A percentile compares a stretch with the other conserved stretches of the same genome.
Conservation (phyloP, 2,329 filamentous ascomycete genomes). For the Phialemoniopsis sp. region DNA sequence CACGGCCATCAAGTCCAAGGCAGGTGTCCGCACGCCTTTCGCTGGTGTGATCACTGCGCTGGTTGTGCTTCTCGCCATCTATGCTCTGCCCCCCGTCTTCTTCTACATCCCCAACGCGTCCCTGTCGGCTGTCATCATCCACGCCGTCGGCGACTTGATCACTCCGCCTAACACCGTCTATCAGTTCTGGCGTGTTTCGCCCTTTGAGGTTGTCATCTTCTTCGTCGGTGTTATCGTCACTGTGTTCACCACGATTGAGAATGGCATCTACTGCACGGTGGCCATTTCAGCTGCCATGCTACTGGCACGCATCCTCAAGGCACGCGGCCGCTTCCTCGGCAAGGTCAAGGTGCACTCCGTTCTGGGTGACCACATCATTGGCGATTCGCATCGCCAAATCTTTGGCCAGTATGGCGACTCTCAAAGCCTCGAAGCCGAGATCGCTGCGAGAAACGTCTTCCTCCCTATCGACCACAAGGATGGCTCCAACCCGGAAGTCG, state of each 20-base stretch:
- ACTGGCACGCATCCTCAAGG: conserved; percentile 78
- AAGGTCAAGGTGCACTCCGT: conserved; percentile 81
- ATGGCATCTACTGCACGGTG: conserved; percentile 88
- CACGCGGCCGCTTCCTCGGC: conserved; percentile 80
- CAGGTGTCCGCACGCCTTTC: conserved; percentile 74
- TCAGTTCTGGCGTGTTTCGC: conserved; percentile 92
- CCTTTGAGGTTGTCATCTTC: conserved; percentile 87
- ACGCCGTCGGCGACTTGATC: conserved; percentile 79
- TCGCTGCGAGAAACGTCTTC: conserved; percentile 71
- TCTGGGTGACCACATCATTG: conserved; percentile 68
- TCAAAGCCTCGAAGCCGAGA: conserved; percentile 35
- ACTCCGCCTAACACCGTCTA: conserved; percentile 89
- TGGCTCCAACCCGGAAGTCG: conserved; percentile 81
- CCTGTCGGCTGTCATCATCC: conserved; percentile 75
- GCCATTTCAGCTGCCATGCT: conserved; percentile 71
- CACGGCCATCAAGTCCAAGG: conserved; percentile 81
- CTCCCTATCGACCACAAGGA: conserved; percentile 83
- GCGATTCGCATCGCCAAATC: conserved; percentile 47
- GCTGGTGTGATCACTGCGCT: conserved; percentile 75
- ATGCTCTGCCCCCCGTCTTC: conserved; percentile 73
- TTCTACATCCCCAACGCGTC: conserved; percentile 74
- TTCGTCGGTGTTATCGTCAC: conserved; percentile 89
- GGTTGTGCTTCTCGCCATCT: conserved; percentile 73
- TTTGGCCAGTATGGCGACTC: conserved; percentile 55
- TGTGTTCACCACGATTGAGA: conserved; percentile 83